A percentile compares a stretch with the other conserved stretches of the same genome.
These are phyloP conservation scores for Hydnum rufescens DNA, from an alignment of 768 basidiomycete genomes.

Conservation along the genomic window DNA sequence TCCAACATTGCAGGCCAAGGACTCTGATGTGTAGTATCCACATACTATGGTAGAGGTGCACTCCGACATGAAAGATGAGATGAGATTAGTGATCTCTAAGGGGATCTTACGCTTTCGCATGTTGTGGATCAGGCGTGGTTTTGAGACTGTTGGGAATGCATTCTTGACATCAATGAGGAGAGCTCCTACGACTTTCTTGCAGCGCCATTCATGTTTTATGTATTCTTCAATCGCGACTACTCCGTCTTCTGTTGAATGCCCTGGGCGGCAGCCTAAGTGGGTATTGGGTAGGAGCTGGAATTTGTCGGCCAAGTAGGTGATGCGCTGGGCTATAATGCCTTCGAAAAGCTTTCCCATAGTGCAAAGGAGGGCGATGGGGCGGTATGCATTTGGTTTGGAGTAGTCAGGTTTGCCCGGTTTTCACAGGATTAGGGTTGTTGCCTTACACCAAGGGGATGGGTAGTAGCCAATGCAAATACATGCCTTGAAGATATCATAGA, in stretches of 20 bases:
- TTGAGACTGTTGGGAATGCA: constrained; percentile 9
- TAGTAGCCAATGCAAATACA: constrained; percentile 5
- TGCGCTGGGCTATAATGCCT: constrained; percentile 13
- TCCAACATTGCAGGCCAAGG: neutral
- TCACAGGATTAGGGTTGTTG: constrained; percentile 14
- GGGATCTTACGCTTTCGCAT: constrained; percentile 5
- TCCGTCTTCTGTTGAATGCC: neutral
- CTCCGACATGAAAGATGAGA: constrained; percentile 4
- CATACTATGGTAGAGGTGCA: constrained; percentile 4
- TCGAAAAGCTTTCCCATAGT: constrained; percentile 20
- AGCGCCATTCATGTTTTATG: neutral
- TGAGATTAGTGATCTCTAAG: neutral
- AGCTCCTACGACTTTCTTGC: neutral
- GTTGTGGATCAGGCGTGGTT: constrained; percentile 8
- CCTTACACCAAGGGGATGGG: constrained; percentile 3
- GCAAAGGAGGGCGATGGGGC: constrained; percentile 20
- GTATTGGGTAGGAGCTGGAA: neutral
- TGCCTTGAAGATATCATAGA: constrained; percentile 1
- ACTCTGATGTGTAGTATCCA: constrained; percentile 2
- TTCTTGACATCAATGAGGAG: neutral
- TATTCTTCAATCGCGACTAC: neutral
- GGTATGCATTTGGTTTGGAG: constrained; percentile 19
- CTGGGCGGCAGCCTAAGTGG: constrained; percentile 1
- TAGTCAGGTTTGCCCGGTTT: constrained; percentile 24
- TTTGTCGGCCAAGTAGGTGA: neutral